These are phyloP conservation scores for Borovskyia barvae DNA, from an alignment of 208 protist genomes.

Conservation along the genomic window DNA sequence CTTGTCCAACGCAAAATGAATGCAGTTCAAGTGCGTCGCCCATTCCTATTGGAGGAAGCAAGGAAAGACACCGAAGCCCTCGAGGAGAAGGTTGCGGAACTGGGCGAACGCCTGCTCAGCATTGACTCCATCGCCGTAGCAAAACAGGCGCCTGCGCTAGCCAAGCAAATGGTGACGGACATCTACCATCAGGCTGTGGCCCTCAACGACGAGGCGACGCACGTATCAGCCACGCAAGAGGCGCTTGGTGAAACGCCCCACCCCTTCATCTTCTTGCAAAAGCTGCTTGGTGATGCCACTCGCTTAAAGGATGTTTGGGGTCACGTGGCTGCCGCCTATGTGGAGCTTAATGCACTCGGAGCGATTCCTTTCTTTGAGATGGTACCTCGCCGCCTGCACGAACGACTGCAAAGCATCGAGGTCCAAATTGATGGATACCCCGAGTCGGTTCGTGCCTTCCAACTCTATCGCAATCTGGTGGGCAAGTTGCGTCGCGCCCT, in stretches of 20 bases:
- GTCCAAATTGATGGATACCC: slow-evolving; percentile 56
- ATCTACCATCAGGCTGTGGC: slow-evolving; percentile 68
- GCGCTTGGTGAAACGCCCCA: slow-evolving; percentile 56
- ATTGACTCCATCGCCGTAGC: slow-evolving; percentile 40
- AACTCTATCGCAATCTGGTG: slow-evolving; percentile 47
- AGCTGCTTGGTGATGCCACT: slow-evolving; percentile 78
- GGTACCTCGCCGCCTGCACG: slow-evolving; percentile 85
- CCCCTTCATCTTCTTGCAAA: slow-evolving; percentile 51
- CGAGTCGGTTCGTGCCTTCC: slow-evolving; percentile 55
- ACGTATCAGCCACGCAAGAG: slow-evolving; percentile 79
- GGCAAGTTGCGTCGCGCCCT: slow-evolving; percentile 40
- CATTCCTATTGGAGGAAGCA: slow-evolving; percentile 60
- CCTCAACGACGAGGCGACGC: slow-evolving; percentile 68
- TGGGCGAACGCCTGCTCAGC: slow-evolving; percentile 46
- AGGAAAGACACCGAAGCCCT: slow-evolving; percentile 56
- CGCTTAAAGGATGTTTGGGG: slow-evolving; percentile 92
- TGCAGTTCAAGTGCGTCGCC: slow-evolving; percentile 73
- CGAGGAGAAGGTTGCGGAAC: slow-evolving; percentile 42
- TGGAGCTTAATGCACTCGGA: slow-evolving; percentile 76
- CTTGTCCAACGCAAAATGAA: slow-evolving; percentile 92
- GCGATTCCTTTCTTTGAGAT: slow-evolving; percentile 94
- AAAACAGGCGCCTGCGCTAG: slow-evolving; percentile 30
- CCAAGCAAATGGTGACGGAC: slow-evolving; percentile 60
- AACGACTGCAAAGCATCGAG: slow-evolving; percentile 69
- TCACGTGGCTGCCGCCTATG: slow-evolving; percentile 74